Base-by-base conservation (phyloP, 768 basidiomycete genomes). In the Trametes elegans region DNA sequence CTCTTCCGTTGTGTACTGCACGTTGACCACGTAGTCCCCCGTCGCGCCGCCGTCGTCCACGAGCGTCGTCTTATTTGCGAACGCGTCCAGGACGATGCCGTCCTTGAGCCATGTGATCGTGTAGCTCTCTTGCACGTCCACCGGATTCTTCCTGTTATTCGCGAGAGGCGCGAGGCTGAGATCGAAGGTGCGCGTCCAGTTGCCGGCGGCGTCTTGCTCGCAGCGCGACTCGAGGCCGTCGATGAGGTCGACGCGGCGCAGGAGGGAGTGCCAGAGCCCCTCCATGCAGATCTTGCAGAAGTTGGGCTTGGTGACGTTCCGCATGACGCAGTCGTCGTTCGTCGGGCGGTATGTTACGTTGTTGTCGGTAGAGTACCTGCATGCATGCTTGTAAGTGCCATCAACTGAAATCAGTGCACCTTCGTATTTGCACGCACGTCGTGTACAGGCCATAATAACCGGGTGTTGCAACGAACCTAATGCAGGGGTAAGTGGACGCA, bases 251-350 rank as follows among this genome's bases (percentile, higher is more conserved):
- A 90, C 70, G 31, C 78, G 78, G 38, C 70, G 67, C 7, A 90
- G 75, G 19, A 90, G 79, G 16, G 81, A 74, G 42, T 81, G 70
- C 88, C 90, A 91, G 28, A 91, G 80, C 5, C 79, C 87, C 59
- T 91, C 90, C 13, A 79, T 62, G 64, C 90, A 92, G 46, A 81
- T 83, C 59, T 75, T 81, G 75, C 90, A 91, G 66, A 91, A 87
- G 64, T 86, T 80, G 50, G 87, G 83, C 0, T 79, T 76, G 26
- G 79, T 82, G 36, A 89, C 84, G 49, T 73, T 71, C 36, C 90
- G 87, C 90, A 92, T 91, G 42, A 91, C 80, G 65, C 90, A 91
- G 66, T 84, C 86, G 56, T 88, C 84, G 59, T 90, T 88, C 2
- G 89, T 91, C 3, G 90, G 90, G n/a, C 90, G 80, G 69, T 87